These are phyloP conservation scores for Trichoderma pleuroti DNA, from an alignment of 2,329 filamentous ascomycete species.

Conservation along the genomic window DNA sequence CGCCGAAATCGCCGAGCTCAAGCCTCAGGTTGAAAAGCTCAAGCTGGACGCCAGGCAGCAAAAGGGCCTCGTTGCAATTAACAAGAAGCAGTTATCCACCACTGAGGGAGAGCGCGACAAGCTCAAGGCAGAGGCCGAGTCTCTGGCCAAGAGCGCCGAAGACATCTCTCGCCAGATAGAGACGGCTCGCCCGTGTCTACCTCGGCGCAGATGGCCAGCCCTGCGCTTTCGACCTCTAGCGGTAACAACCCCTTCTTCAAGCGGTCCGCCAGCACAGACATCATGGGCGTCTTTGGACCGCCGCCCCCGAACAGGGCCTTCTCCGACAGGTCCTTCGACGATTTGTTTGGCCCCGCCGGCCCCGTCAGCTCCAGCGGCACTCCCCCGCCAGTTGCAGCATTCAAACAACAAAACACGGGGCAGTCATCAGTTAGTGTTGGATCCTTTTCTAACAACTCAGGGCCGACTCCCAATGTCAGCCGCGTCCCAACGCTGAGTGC, in stretches of 20 bases:
- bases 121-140: slow-evolving; percentile 74
- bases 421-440: slow-evolving; percentile 51
- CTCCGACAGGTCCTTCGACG: slow-evolving; percentile 72
- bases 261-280: slow-evolving; percentile 59
- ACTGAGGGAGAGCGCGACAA: slow-evolving; percentile 87
- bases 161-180: slow-evolving; percentile 53
- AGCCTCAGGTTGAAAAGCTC: slow-evolving; percentile 88
- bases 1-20: slow-evolving; percentile 75
- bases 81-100: slow-evolving; percentile 93
- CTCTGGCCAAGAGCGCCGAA: slow-evolving; percentile 60
- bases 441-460: slow-evolving; percentile 49
- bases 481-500: slow-evolving; percentile 56
- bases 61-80: slow-evolving; percentile 94
- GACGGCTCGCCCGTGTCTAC: slow-evolving; percentile 46
- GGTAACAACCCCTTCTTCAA: slow-evolving; percentile 96
- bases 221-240: slow-evolving; percentile 63
- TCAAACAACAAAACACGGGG: slow-evolving; percentile 56
- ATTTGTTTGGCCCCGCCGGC: slow-evolving; percentile 75
- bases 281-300: slow-evolving; percentile 52
- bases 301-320: slow-evolving; percentile 46
- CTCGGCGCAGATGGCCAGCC: slow-evolving; percentile 60
- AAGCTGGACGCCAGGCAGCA: slow-evolving; percentile 90
- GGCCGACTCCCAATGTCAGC: slow-evolving; percentile 60
- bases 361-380: slow-evolving; percentile 42
- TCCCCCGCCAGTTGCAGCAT: slow-evolving; percentile 36